These are phyloP conservation scores for Marasmius oreades DNA, from an alignment of 1,284 basidiomycete genomes.

Conservation along the genomic window DNA sequence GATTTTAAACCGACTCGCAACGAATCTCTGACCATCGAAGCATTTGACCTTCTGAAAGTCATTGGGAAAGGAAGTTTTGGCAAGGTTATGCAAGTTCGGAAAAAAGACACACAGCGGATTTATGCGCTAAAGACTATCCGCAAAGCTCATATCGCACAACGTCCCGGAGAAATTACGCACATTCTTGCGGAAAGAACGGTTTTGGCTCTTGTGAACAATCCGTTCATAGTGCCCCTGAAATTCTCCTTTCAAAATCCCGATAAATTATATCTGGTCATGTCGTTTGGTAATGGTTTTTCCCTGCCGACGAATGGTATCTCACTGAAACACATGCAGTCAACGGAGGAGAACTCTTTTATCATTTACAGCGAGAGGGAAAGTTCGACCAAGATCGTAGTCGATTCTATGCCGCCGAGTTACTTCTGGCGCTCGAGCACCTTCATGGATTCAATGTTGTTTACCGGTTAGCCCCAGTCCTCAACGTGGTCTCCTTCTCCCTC, in stretches of 20 bases:
- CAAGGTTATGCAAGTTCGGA: conserved; percentile 98
- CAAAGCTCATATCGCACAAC: conserved; percentile 97
- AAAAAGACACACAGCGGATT: conserved; percentile 97
- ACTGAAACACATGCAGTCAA: conserved; percentile 59
- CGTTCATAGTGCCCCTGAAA: conserved; percentile 98
- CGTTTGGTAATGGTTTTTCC: conserved; percentile 62
- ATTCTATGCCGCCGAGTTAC: conserved; percentile 95
- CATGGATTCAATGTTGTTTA: conserved; percentile 99
- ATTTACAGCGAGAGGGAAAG: conserved; percentile 93
- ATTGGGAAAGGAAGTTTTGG: conserved; percentile 99
- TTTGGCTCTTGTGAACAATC: conserved; percentile 95
- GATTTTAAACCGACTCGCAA: conserved; percentile 86
- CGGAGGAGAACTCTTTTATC: conserved; percentile 97
- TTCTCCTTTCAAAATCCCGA: conserved; percentile 99
- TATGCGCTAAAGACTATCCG: conserved; percentile 99
- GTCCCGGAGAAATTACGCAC: conserved; percentile 96
- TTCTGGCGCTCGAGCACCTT: conserved; percentile 93
- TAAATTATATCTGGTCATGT: conserved; percentile 97
- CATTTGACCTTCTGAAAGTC: conserved; percentile 96
- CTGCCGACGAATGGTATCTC: conserved; percentile 2
- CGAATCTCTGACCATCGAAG: conserved; percentile 88
- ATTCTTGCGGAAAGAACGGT: conserved; percentile 98
- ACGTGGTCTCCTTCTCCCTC: background rate
- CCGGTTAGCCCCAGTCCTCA: conserved; percentile 48
- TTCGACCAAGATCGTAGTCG: conserved; percentile 93